Evolutionary conservation across 768 basidiomycete genomes (phyloP).

Genomic region (Candolleomyces aberdarensis): DNA sequence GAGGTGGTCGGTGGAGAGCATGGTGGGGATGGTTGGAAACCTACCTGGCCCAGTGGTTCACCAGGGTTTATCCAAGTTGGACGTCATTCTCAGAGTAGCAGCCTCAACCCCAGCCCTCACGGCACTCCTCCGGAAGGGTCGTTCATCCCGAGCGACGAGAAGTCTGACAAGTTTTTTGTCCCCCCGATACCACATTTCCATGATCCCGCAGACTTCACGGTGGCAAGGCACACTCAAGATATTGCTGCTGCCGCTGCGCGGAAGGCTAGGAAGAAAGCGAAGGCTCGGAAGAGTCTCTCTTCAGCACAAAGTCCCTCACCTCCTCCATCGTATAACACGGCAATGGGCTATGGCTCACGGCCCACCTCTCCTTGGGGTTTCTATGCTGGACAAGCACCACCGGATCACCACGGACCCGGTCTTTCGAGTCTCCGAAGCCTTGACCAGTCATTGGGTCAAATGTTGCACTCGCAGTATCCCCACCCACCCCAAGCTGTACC

Average conservation of each 20-base stretch:
- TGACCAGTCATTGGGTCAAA: background rate
- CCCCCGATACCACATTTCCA: too few relatives aligned
- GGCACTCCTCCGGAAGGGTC: background rate
- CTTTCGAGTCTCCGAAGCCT: background rate
- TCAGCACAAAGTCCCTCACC: background rate
- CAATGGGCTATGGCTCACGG: background rate
- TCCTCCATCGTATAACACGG: background rate
- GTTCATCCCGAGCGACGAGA: background rate
- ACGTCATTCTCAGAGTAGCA: background rate
- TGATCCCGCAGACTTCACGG: background rate
- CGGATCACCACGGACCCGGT: background rate
- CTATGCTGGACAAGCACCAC: background rate
- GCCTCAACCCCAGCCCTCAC: background rate
- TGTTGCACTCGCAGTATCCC: background rate
- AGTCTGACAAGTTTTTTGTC: background rate
- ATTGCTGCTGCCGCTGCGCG: background rate
- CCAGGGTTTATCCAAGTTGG: background rate
- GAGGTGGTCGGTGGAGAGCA: slow-evolving; percentile 3
- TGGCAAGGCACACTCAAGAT: background rate
- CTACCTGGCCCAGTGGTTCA: background rate
- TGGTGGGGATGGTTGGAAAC: slow-evolving; percentile 1
- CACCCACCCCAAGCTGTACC: background rate
- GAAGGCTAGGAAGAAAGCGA: slow-evolving; percentile 5
- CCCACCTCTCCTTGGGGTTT: background rate
- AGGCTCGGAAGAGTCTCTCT: background rate